Conservation (phyloP, 176 grass and related monocot genomes). For the Chrysopogon serrulatus region DNA sequence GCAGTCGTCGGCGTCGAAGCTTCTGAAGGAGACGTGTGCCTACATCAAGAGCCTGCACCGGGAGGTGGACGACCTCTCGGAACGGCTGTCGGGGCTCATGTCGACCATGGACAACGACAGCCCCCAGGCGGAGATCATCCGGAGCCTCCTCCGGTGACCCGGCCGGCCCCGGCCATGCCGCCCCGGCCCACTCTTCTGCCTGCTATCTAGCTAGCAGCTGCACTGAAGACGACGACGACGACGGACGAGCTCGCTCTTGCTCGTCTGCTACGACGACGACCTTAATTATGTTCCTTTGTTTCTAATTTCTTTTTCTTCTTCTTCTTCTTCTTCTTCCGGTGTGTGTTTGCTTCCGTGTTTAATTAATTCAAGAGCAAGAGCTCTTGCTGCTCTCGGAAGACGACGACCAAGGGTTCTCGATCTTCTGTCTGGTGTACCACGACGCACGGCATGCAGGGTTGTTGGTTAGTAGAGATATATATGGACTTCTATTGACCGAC, state of each 20-base stretch:
- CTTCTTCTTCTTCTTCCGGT: not conserved
- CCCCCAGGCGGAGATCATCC: slow-evolving; percentile 81
- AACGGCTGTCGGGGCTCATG: slow-evolving; percentile 71
- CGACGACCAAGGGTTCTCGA: not conserved
- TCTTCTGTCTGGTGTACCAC: slow-evolving; percentile 12
- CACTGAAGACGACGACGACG: not conserved
- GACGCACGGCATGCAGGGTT: not conserved
- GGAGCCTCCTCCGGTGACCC: slow-evolving; percentile 59
- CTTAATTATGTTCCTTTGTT: not conserved
- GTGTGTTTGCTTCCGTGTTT: slow-evolving; percentile 2
- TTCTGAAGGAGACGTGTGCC: slow-evolving; percentile 93
- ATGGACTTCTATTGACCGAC: slow-evolving; percentile 17
- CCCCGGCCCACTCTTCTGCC: not conserved
- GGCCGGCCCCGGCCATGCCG: not conserved
- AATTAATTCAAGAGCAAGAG: not conserved
- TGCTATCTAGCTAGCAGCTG: not conserved
- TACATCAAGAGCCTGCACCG: slow-evolving; percentile 89
- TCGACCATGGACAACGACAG: slow-evolving; percentile 66
- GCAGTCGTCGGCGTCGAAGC: slow-evolving; percentile 79
- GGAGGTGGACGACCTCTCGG: slow-evolving; percentile 82
- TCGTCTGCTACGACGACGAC: not conserved
- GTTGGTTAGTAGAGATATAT: slow-evolving; percentile 25
- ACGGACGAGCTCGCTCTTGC: not conserved
- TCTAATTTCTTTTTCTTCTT: not conserved
- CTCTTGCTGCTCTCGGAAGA: slow-evolving; percentile 25